These are phyloP conservation scores for Carex parvula DNA, from an alignment of 176 grass and related monocot genomes.

Conservation along the genomic window DNA sequence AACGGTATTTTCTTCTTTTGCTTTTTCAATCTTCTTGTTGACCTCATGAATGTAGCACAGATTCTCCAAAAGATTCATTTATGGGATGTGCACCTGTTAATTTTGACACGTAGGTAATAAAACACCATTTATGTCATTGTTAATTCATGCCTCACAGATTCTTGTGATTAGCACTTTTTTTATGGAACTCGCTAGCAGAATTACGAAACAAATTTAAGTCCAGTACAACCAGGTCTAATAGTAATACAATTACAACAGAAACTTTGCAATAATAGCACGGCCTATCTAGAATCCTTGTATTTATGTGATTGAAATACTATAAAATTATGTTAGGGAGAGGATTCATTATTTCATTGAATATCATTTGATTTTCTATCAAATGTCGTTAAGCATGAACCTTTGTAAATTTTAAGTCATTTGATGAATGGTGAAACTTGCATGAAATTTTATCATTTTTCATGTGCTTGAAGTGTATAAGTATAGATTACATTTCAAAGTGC, in stretches of 20 bases:
- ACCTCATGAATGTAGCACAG: background rate
- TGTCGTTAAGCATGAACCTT: too few relatives aligned
- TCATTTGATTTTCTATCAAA: too few relatives aligned
- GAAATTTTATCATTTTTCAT: background rate
- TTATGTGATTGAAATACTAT: background rate
- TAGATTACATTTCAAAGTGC: too few relatives aligned
- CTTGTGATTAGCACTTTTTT: background rate
- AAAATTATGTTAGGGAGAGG: too few relatives aligned
- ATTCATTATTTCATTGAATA: too few relatives aligned
- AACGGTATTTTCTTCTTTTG: constrained; percentile 38
- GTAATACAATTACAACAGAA: background rate
- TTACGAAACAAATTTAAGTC: background rate
- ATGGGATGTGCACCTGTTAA: background rate
- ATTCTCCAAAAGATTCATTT: background rate
- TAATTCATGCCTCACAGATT: background rate
- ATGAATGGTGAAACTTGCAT: background rate
- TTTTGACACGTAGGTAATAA: background rate
- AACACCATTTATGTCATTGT: background rate
- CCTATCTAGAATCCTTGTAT: background rate
- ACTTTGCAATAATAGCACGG: background rate
- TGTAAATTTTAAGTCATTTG: background rate
- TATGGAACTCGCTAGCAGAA: background rate
- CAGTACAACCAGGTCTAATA: background rate
- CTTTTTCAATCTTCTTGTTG: background rate
- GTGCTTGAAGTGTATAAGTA: background rate